These are phyloP conservation scores for Chaetoscypha palmicola DNA, from an alignment of 2,329 filamentous ascomycete genomes.

Conservation along the genomic window DNA sequence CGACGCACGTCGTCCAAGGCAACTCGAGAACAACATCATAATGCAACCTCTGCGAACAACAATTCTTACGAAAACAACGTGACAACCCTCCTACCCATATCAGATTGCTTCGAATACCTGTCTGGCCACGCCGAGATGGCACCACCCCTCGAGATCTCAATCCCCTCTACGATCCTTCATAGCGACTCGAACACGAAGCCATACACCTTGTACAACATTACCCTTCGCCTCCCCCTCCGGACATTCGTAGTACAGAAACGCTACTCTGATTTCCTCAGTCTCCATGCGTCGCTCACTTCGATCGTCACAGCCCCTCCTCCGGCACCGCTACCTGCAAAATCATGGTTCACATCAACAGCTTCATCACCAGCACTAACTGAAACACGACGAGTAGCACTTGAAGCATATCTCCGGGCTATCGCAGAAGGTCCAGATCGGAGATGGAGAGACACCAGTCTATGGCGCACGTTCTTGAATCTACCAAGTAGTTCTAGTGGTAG, in stretches of 20 bases:
- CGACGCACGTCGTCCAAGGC: not conserved
- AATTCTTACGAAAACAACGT: too few relatives aligned
- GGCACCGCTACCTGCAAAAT: conserved; percentile 60
- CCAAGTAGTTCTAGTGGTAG: conserved; percentile 40
- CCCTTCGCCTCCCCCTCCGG: conserved; percentile 66
- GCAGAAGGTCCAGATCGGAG: conserved; percentile 65
- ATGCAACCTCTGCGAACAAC: not conserved
- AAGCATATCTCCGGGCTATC: conserved; percentile 65
- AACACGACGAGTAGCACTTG: conserved; percentile 59
- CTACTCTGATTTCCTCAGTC: conserved; percentile 69
- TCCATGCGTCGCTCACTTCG: conserved; percentile 56
- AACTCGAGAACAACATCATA: not conserved
- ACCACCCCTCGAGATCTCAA: conserved; percentile 59
- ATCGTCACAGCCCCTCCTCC: conserved; percentile 60
- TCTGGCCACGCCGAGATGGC: conserved; percentile 40
- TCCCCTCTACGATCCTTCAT: conserved; percentile 56
- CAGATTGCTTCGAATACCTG: not conserved
- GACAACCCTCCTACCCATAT: not conserved
- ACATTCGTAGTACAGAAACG: conserved; percentile 72
- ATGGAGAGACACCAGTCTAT: conserved; percentile 68
- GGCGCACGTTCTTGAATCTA: conserved; percentile 67
- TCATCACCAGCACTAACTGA: conserved; percentile 64
- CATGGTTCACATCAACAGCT: conserved; percentile 70
- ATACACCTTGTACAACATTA: conserved; percentile 74
- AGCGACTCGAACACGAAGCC: conserved; percentile 43